Evolutionary conservation across 2,329 filamentous ascomycete genomes (phyloP).

Genomic region (Sporothrix pallida): DNA sequence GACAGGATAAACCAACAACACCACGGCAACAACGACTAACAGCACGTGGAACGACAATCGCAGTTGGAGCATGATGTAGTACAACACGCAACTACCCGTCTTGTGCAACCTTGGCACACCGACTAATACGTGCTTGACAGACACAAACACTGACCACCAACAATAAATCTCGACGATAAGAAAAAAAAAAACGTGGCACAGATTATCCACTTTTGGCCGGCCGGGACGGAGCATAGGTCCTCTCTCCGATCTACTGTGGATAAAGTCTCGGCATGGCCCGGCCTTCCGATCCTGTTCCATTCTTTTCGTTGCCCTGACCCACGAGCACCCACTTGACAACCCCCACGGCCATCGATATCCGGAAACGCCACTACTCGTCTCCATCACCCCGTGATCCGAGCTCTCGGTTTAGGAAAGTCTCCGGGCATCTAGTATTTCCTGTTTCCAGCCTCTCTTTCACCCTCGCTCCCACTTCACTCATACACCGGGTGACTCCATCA

Average conservation of each 20-base stretch:
- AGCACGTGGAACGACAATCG: not conserved
- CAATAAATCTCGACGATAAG: not conserved
- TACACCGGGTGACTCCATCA: not conserved
- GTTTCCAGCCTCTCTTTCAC: not conserved
- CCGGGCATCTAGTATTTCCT: not conserved
- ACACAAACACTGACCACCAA: not conserved
- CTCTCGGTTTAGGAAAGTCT: not conserved
- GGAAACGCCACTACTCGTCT: not conserved
- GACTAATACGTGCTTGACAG: not conserved
- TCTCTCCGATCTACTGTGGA: not conserved
- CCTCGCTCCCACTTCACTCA: not conserved
- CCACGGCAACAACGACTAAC: not conserved
- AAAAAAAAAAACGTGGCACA: not conserved
- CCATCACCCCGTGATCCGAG: not conserved
- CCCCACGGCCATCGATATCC: slow-evolving; percentile 13
- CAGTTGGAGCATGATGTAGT: no score
- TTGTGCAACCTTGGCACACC: not conserved
- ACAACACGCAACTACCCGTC: not conserved
- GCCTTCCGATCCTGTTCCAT: not conserved
- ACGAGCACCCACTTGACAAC: not conserved
- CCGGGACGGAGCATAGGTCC: not conserved
- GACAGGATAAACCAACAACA: not conserved
- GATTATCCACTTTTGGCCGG: not conserved
- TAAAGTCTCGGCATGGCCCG: not conserved
- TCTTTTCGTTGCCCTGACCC: not conserved